phyloP scores from a whole-genome alignment of 2,329 filamentous ascomycete genomes.

The Microdochium trichocladiopsis region DNA sequence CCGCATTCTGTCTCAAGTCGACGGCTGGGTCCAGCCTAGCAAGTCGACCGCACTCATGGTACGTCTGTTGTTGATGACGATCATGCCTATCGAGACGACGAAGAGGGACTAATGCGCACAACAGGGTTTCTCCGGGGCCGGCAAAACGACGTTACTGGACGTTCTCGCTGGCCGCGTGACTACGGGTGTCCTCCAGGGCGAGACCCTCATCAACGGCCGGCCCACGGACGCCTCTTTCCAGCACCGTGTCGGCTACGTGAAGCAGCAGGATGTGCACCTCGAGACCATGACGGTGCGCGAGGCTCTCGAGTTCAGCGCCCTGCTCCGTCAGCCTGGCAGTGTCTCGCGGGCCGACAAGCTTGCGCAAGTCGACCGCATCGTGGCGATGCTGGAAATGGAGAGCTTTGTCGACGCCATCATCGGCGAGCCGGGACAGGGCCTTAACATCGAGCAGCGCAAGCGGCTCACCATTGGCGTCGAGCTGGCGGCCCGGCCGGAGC shows the following conservation, averaged over 20 bases:
- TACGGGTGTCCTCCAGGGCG: constrained; percentile 63
- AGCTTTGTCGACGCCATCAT: constrained; percentile 63
- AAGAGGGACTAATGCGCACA: not conserved
- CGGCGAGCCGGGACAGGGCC: constrained; percentile 59
- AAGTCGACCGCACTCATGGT: constrained; percentile 77
- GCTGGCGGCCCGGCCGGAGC: constrained; percentile 62
- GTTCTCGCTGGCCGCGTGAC: constrained; percentile 63
- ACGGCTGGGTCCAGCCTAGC: constrained; percentile 86
- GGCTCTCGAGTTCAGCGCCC: constrained; percentile 56
- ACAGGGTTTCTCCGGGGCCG: constrained; percentile 58
- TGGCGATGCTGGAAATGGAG: constrained; percentile 61
- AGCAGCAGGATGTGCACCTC: constrained; percentile 64
- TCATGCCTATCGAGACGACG: not conserved
- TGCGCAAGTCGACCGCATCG: constrained; percentile 60
- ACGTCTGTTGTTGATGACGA: not conserved
- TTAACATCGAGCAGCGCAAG: constrained; percentile 32
- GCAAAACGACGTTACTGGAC: constrained; percentile 67
- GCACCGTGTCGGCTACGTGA: constrained; percentile 62
- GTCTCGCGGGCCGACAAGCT: constrained; percentile 54
- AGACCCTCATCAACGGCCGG: constrained; percentile 61
- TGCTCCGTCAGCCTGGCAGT: constrained; percentile 55
- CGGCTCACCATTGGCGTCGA: constrained; percentile 69
- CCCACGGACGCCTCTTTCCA: constrained; percentile 59
- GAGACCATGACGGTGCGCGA: constrained; percentile 60
- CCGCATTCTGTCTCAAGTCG: constrained; percentile 70